phyloP scores from a whole-genome alignment of 2,329 filamentous ascomycete genomes.

The Neopestalotiopsis sp. region DNA sequence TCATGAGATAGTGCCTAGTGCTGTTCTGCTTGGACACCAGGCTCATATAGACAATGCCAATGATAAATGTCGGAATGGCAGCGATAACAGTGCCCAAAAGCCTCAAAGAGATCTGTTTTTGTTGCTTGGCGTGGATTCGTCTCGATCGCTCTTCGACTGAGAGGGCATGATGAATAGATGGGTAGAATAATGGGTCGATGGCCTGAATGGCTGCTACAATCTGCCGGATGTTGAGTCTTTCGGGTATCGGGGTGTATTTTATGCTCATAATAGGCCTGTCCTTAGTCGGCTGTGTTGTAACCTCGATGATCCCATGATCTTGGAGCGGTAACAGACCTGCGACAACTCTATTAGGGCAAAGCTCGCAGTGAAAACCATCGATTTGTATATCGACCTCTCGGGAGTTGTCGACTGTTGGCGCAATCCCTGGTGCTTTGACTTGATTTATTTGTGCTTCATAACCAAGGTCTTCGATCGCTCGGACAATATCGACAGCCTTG shows the following conservation, averaged over 20 bases:
- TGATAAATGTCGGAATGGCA: slow-evolving; percentile 82
- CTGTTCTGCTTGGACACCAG: slow-evolving; percentile 67
- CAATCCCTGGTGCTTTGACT: slow-evolving; percentile 44
- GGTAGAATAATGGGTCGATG: slow-evolving; percentile 68
- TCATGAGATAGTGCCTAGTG: slow-evolving; percentile 70
- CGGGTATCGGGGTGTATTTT: slow-evolving; percentile 68
- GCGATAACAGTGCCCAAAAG: slow-evolving; percentile 71
- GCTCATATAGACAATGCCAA: slow-evolving; percentile 92
- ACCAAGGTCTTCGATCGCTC: slow-evolving; percentile 66
- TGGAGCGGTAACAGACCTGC: slow-evolving; percentile 60
- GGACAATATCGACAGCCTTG: slow-evolving; percentile 53
- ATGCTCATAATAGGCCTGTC: slow-evolving; percentile 72
- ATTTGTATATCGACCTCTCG: slow-evolving; percentile 69
- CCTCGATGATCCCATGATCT: slow-evolving; percentile 51
- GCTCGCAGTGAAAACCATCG: slow-evolving; percentile 76
- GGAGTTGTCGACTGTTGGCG: slow-evolving; percentile 31
- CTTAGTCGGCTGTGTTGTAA: slow-evolving; percentile 62
- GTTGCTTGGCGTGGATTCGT: slow-evolving; percentile 73
- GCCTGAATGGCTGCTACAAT: slow-evolving; percentile 73
- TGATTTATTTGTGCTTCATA: slow-evolving; percentile 68
- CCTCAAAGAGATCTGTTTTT: slow-evolving; percentile 71
- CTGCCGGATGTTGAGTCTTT: slow-evolving; percentile 74
- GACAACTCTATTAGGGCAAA: slow-evolving; percentile 68
- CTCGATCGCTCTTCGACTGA: slow-evolving; percentile 84
- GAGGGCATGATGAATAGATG: slow-evolving; percentile 78